Base-by-base conservation (phyloP, 768 basidiomycete genomes). In the Hemileccinum rubropunctum region DNA sequence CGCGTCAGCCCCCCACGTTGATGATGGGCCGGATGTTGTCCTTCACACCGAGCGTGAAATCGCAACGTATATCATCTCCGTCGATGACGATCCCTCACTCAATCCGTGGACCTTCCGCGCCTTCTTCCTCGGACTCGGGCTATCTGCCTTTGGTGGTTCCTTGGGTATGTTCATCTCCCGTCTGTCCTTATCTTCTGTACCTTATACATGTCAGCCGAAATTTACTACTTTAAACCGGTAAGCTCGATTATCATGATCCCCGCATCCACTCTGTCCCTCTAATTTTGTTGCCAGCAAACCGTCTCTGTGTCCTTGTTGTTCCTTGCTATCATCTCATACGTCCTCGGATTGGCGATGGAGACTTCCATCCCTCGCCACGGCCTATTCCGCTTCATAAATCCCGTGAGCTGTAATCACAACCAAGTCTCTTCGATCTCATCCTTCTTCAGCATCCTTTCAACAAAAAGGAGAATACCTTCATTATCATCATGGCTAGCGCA, bases 141-240 rank as follows among this genome's bases (percentile, higher is more conserved):
- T 79, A 68, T 68, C 79, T 72, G 21, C 73, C 68, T 64, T 81
- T 35, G 78, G 78, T 56, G 73, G 76, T 42, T 73, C 79, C 14
- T 67, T 82, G 23, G 78, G 77, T 75, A 55, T 10, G 61, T 57
- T 12, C 32, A 20, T 40, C 11, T 34, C 5, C 37, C n/a, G 23
- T 23, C 30, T 13, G 26, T 46, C 14, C 5, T 18, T n/a, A 3
- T 57, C 21, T 47, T 42, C 18, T 26, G 0, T 7, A 45, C 27
- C 53, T 37, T n/a, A 44, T 11, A 18, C 30, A 18, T 17, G 15
- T 14, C 47, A 79, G 78, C 79, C 21, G 73, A 82, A 52, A 81
- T 82, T 26, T 81, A 81, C 61, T 82, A 81, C 58, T 82, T 80
- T 62, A 80, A 82, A 62, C 79, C 79, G 4, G 80, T 78, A 55